phyloP scores from a whole-genome alignment of 2,329 filamentous ascomycete species.

The Ascochyta rabiei region DNA sequence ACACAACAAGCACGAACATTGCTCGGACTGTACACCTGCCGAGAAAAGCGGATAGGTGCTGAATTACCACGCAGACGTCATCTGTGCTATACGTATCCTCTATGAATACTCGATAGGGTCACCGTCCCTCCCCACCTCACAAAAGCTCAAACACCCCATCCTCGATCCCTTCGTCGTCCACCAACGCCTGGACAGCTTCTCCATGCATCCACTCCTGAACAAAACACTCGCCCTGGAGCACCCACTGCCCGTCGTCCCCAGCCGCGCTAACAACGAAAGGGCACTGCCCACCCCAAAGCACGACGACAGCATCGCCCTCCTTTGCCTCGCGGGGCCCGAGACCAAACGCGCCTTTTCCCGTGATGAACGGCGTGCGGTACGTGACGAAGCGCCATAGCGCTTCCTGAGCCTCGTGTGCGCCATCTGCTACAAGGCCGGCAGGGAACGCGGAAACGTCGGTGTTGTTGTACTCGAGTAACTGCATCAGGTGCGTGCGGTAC shows the following conservation, averaged over 20 bases:
- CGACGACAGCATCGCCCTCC: constrained; percentile 19
- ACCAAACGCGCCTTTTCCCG: constrained; percentile 15
- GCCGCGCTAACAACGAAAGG: constrained; percentile 14
- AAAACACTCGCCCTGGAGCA: constrained; percentile 18
- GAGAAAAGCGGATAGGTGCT: too few relatives aligned
- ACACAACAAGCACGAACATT: too few relatives aligned
- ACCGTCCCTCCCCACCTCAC: neutral
- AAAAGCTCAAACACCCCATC: neutral
- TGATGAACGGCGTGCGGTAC: constrained; percentile 21
- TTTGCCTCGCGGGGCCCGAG: constrained; percentile 13
- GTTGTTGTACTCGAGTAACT: neutral
- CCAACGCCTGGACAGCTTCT: neutral
- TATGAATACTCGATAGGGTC: too few relatives aligned
- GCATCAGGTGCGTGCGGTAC: neutral
- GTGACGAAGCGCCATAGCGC: constrained; percentile 13
- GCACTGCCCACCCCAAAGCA: constrained; percentile 28
- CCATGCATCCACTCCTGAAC: constrained; percentile 1
- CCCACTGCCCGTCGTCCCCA: neutral
- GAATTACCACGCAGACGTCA: too few relatives aligned
- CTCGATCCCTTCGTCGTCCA: neutral
- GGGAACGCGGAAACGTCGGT: neutral
- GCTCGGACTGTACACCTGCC: too few relatives aligned
- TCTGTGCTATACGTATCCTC: too few relatives aligned
- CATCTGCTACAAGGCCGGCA: neutral
- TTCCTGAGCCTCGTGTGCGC: neutral